phyloP scores from a whole-genome alignment of 352 stramenopile species.

The Pythium aquatile region DNA sequence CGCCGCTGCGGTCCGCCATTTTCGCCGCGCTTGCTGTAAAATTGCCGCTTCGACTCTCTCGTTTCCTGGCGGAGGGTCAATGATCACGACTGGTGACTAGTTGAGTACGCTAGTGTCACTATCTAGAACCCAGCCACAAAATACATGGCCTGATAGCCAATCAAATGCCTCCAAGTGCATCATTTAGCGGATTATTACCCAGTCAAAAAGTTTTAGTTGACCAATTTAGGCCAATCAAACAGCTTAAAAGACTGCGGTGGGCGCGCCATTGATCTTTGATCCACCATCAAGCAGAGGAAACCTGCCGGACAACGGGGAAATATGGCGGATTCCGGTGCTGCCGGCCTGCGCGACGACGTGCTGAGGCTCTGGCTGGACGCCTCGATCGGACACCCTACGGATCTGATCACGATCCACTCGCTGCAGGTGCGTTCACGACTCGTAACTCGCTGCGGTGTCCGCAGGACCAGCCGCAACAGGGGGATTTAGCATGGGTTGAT shows the following conservation, averaged over 20 bases:
- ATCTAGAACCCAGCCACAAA: too few relatives aligned
- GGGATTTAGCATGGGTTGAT: constrained; percentile 12
- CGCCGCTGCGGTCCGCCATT: constrained; percentile 53
- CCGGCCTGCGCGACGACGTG: constrained; percentile 48
- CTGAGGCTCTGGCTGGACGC: constrained; percentile 59
- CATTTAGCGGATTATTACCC: background rate
- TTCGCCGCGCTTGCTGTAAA: background rate
- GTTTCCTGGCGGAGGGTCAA: background rate
- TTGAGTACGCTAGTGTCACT: constrained; percentile 6
- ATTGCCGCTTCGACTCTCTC: background rate
- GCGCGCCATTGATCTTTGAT: constrained; percentile 31
- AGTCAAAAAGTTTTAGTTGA: background rate
- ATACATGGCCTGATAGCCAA: constrained; percentile 6
- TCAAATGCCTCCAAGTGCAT: background rate
- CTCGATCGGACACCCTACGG: constrained; percentile 45
- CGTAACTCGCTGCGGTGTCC: background rate
- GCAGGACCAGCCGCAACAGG: background rate
- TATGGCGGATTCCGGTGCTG: constrained; percentile 21
- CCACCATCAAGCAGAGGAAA: constrained; percentile 10
- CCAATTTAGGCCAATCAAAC: constrained; percentile 18
- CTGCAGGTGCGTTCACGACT: constrained; percentile 38
- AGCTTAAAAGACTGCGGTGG: constrained; percentile 15
- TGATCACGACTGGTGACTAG: background rate
- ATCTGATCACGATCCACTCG: constrained; percentile 53
- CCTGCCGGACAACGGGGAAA: background rate